phyloP scores from a whole-genome alignment of 2,329 filamentous ascomycete genomes.

The Monosporascus sp. region DNA sequence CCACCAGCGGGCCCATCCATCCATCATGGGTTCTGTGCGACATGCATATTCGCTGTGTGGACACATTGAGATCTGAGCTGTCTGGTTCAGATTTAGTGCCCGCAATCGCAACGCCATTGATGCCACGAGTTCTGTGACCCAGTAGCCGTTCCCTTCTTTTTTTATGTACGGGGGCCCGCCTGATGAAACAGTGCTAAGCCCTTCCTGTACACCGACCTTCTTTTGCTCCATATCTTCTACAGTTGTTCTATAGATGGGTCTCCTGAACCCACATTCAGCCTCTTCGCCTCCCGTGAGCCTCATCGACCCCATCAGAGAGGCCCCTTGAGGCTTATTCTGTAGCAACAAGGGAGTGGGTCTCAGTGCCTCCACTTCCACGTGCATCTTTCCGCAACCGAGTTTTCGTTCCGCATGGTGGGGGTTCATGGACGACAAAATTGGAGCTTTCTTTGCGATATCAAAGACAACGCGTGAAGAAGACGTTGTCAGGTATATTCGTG shows the following conservation, averaged over 20 bases:
- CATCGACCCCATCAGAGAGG: too few species aligned
- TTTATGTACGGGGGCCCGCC: neutral
- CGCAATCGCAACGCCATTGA: neutral
- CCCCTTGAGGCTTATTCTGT: neutral
- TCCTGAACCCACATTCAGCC: neutral
- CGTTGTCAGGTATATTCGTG: too few species aligned
- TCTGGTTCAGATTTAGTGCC: neutral
- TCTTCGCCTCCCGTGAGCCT: neutral
- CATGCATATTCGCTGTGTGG: neutral
- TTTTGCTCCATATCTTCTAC: conserved; percentile 1
- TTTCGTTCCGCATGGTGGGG: neutral
- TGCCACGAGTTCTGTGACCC: neutral
- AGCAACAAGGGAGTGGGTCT: neutral
- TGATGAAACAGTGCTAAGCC: neutral
- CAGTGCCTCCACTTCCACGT: neutral
- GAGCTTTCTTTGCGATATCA: neutral
- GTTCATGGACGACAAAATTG: neutral
- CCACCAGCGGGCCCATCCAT: neutral
- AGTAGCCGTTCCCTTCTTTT: neutral
- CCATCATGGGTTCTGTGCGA: neutral
- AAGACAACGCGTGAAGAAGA: too few species aligned
- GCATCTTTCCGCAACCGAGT: neutral
- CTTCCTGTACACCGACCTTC: neutral
- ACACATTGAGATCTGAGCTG: neutral
- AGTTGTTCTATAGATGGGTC: conserved; percentile 2